Percentiles rank a stretch among this genome's conserved stretches.
Evolutionary conservation across 768 basidiomycete genomes (phyloP).

Genomic region (Tricholoma sp.): DNA sequence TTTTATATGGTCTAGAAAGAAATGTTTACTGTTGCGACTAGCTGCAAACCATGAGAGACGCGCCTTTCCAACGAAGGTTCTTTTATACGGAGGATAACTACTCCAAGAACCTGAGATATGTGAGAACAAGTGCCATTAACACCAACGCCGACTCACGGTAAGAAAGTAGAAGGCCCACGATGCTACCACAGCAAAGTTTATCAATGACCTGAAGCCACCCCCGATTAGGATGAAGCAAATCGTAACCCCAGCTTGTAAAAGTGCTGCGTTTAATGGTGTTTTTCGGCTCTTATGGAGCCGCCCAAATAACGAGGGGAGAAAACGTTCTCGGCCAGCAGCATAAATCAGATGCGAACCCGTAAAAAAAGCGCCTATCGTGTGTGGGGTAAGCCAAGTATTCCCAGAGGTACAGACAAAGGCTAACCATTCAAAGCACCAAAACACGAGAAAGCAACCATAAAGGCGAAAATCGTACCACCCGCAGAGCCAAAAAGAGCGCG

Average conservation of each 20-base stretch:
- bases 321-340: conserved; percentile 83
- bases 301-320: conserved; percentile 81
- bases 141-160: conserved; percentile 45
- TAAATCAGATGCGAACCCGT: conserved; percentile 83
- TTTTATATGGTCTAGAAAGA: conserved; percentile 76
- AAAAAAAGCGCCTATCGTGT: conserved; percentile 53
- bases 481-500: conserved; percentile 76
- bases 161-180: conserved; percentile 87
- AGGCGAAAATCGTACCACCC: conserved; percentile 85
- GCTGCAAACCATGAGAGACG: background rate
- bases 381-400: conserved; percentile 4
- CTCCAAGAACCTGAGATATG: conserved; percentile 64
- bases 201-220: conserved; percentile 82
- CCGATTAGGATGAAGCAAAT: conserved; percentile 78
- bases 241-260: conserved; percentile 72
- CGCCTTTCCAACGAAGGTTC: conserved; percentile 84
- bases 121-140: background rate
- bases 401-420: conserved; percentile 5
- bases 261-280: conserved; percentile 86
- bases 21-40: background rate
- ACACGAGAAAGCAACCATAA: conserved; percentile 90
- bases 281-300: conserved; percentile 64
- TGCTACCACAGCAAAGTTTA: conserved; percentile 87
- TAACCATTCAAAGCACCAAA: conserved; percentile 90
- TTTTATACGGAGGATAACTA: conserved; percentile 83